These are phyloP conservation scores for Plasmodium yoelii DNA, from an alignment of 169 alveolate species.

Conservation along the genomic window DNA sequence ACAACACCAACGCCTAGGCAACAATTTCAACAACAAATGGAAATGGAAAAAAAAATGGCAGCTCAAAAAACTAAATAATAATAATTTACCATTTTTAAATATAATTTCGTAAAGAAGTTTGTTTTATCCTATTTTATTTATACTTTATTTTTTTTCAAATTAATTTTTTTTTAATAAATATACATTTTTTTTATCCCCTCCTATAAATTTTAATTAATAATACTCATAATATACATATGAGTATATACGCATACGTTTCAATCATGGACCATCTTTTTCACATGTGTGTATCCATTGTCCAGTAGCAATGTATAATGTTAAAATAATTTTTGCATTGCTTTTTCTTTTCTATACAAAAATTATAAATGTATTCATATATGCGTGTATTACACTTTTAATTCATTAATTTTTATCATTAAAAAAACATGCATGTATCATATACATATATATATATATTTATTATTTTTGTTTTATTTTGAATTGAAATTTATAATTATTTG, in stretches of 20 bases:
- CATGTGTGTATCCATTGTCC: conserved; percentile 7
- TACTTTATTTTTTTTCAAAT: conserved; percentile 24
- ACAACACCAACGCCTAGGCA: conserved; percentile 91
- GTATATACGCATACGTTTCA: not conserved
- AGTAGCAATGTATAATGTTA: not conserved
- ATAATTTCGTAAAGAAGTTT: not conserved
- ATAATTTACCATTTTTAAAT: not conserved
- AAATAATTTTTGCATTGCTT: not conserved
- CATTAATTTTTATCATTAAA: conserved; percentile 4
- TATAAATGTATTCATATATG: conserved; percentile 1
- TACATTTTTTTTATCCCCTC: conserved; percentile 25
- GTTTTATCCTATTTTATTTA: conserved; percentile 3
- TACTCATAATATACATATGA: conserved; percentile 18
- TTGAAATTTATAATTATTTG: conserved; percentile 46
- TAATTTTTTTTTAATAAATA: not conserved
- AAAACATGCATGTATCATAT: not conserved
- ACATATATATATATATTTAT: not conserved
- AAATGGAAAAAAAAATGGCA: conserved; percentile 79
- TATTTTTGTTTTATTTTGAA: conserved; percentile 66
- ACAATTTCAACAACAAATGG: conserved; percentile 89
- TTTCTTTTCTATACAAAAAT: not conserved
- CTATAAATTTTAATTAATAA: conserved; percentile 27
- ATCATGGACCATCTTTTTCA: not conserved
- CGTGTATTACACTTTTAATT: not conserved
- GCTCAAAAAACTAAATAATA: conserved; percentile 58